Percentiles rank a stretch among this genome's conserved stretches.
phyloP scores from a whole-genome alignment of 116 monocot genomes.

The Zostera marina region DNA sequence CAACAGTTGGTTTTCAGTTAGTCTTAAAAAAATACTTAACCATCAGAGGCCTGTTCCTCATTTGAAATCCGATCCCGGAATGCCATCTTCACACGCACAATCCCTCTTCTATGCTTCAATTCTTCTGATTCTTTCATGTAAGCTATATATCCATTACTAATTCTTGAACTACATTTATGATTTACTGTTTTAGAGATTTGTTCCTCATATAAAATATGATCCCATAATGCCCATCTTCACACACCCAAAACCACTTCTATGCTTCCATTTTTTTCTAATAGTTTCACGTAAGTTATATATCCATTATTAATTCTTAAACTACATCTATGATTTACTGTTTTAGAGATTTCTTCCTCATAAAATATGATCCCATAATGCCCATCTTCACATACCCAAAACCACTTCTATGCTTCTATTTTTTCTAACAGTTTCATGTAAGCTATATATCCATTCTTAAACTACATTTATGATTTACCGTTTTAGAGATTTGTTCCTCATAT shows the following conservation, averaged over 20 bases:
- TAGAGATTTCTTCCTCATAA: conserved; percentile 49
- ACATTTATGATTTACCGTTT: too few species aligned
- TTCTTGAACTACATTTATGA: not conserved
- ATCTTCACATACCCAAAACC: conserved; percentile 93
- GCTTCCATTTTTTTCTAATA: conserved; percentile 22
- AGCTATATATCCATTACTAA: conserved; percentile 6
- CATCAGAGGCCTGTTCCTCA: conserved; percentile 57
- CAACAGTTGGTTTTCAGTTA: conserved; percentile 41
- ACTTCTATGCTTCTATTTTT: conserved; percentile 46
- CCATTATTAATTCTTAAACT: too few species aligned
- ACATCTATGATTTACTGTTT: not conserved
- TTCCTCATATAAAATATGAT: conserved; percentile 46
- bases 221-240: conserved; percentile 99
- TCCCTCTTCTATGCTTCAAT: conserved; percentile 60
- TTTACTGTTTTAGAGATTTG: conserved; percentile 27
- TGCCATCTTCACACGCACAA: conserved; percentile 99
- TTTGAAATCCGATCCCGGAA: conserved; percentile 80
- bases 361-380: conserved; percentile 96
- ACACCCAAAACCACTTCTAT: conserved; percentile 89
- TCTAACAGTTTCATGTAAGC: conserved; percentile 52
- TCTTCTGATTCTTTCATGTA: conserved; percentile 51
- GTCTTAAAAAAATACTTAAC: conserved; percentile 56
- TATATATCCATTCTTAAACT: too few species aligned
- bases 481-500: conserved; percentile 45
- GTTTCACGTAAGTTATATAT: conserved; percentile 40